phyloP scores from a whole-genome alignment of 2,329 filamentous ascomycete genomes.

The Rhexocercosporidium sp. region DNA sequence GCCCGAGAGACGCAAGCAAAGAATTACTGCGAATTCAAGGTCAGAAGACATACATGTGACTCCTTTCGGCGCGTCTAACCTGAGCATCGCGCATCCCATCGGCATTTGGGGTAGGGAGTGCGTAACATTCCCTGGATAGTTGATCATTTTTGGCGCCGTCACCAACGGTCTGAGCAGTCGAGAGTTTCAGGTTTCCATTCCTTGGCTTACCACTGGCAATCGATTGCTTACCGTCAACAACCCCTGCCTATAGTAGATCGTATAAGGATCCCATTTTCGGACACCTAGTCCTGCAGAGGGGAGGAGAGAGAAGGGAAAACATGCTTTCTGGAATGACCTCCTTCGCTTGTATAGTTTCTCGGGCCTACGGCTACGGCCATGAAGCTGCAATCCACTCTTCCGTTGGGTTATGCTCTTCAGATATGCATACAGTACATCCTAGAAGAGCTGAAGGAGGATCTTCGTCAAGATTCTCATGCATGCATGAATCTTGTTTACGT shows the following conservation, averaged over 20 bases:
- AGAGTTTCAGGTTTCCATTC: not conserved
- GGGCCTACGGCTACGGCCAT: not conserved
- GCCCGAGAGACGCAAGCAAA: conserved; percentile 21
- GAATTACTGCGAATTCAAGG: not conserved
- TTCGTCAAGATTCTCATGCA: not conserved
- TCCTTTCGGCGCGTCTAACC: conserved; percentile 12
- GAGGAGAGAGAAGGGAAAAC: not conserved
- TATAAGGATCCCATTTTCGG: conserved; percentile 12
- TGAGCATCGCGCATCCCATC: not conserved
- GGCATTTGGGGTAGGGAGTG: not conserved
- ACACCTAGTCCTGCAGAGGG: not conserved
- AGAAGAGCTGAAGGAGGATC: conserved; percentile 27
- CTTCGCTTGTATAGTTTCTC: not conserved
- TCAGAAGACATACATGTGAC: conserved; percentile 17
- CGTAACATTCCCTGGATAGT: not conserved
- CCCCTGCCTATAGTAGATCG: conserved; percentile 7
- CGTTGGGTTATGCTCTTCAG: not conserved
- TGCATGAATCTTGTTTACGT: conserved; percentile 27
- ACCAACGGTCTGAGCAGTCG: not conserved
- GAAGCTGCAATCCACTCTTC: not conserved
- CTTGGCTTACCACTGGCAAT: not conserved
- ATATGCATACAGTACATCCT: conserved; percentile 24
- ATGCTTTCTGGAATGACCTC: not conserved
- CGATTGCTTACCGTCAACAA: not conserved
- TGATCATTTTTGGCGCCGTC: conserved; percentile 6